phyloP scores from a whole-genome alignment of 2,329 filamentous ascomycete species.

The Microdochium trichocladiopsis region DNA sequence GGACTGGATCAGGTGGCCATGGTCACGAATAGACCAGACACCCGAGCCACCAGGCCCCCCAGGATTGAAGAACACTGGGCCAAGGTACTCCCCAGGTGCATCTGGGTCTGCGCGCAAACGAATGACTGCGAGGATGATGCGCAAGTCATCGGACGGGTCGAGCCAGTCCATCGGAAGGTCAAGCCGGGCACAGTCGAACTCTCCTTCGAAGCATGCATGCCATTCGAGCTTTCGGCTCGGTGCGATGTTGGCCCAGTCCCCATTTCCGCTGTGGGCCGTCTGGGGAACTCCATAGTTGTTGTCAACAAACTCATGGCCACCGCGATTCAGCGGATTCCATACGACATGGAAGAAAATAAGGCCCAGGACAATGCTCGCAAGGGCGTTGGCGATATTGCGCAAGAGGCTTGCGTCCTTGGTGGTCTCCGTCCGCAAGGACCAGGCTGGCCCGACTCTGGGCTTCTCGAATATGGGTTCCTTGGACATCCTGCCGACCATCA shows the following conservation, averaged over 20 bases:
- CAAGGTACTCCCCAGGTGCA: slow-evolving; percentile 13
- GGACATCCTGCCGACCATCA: too few species aligned
- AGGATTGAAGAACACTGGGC: slow-evolving; percentile 31
- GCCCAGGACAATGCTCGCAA: too few species aligned
- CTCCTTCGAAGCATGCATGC: slow-evolving; percentile 22
- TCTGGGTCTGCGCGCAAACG: slow-evolving; percentile 20
- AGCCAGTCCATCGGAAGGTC: slow-evolving; percentile 32
- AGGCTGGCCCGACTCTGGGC: too few species aligned
- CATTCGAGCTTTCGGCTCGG: slow-evolving; percentile 23
- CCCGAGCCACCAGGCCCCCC: slow-evolving; percentile 43
- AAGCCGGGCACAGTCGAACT: not conserved
- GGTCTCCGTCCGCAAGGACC: too few species aligned
- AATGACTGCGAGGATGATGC: slow-evolving; percentile 28
- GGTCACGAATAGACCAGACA: slow-evolving; percentile 21
- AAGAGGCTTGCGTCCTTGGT: too few species aligned
- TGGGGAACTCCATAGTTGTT: not conserved
- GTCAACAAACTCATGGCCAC: not conserved
- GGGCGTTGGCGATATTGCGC: too few species aligned
- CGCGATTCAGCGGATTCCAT: too few species aligned
- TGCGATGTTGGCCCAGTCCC: slow-evolving; percentile 17
- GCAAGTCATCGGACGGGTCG: slow-evolving; percentile 21
- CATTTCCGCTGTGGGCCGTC: not conserved
- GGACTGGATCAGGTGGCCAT: slow-evolving; percentile 27
- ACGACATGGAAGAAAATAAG: too few species aligned
- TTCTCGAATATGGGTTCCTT: too few species aligned